Evolutionary conservation across 176 grass and related monocot genomes (phyloP), one percentile per base, ranked within the genome.

Genomic region (Stipa capillata): DNA sequence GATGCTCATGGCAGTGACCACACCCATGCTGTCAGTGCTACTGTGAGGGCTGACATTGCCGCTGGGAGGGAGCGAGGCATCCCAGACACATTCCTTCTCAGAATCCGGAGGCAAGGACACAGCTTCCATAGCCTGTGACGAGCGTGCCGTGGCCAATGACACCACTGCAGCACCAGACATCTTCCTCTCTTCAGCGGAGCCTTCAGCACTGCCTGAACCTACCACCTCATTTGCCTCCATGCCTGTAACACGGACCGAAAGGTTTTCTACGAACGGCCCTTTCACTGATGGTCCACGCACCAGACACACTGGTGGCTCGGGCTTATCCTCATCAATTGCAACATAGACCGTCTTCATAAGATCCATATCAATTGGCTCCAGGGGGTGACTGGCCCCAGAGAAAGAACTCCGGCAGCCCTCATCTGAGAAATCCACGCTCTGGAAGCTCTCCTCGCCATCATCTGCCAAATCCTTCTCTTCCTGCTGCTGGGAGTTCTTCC

Each of bases 41-140:
- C 91, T 97, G 59, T 97, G 94, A 69, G 89, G 94, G 82, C 94
- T 97, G 27, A 90, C 94, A 84, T 97, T 97, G 32, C 94, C 94
- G 3, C 91, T 97, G 15, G 94, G 91, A 62, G 94, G 91, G 23
- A 94, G 87, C 20, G 91, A 97, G 54, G 89, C 91, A 71, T 97
- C 94, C 94, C 94, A 97, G 20, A 97, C 82, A 40, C 89, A 92
- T 33, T 97, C 94, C 68, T 97, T 97, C 81, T 94, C 91, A 0
- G 91, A 94, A 74, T 90, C 88, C 5, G 44, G 91, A 76, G 88
- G 85, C 62, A 93, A 80, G 65, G 65, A 72, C 36, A 80, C 47
- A 15, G 29, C 40, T 47, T 90, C 88, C 2, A 32, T 85, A 43
- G 79, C 82, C 42, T 85, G 91, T 5, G 79, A 93, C 2, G 79